These are phyloP conservation scores for Candida nonsorbophila DNA, from an alignment of 805 yeast species.

Conservation along the genomic window DNA sequence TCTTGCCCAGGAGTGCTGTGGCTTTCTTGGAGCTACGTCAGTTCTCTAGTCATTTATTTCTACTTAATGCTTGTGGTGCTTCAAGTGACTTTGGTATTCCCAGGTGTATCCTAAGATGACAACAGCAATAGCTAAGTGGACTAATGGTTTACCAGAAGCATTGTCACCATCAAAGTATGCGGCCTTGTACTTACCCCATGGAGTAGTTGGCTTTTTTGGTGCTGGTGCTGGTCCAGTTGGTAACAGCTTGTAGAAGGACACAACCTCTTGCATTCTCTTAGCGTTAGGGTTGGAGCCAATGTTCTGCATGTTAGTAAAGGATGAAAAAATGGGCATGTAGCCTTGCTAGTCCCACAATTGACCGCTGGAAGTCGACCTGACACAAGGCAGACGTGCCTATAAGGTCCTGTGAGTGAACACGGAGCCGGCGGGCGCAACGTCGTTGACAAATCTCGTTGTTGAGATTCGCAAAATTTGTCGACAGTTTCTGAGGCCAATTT, in stretches of 20 bases:
- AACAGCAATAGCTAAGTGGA: constrained; percentile 69
- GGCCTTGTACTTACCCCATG: constrained; percentile 75
- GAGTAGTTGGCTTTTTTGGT: constrained; percentile 58
- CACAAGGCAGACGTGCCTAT: no score
- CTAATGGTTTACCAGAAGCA: constrained; percentile 77
- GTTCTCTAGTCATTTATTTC: neutral
- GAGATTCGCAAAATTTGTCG: no score
- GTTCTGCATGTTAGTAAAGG: constrained; percentile 51
- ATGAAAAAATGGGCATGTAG: no score
- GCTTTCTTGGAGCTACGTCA: no score
- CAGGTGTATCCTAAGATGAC: constrained; percentile 78
- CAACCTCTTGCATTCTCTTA: constrained; percentile 92
- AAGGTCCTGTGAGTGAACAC: no score
- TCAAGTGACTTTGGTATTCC: constrained; percentile 88
- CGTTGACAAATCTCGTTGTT: no score
- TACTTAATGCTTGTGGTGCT: constrained; percentile 28
- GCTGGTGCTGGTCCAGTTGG: constrained; percentile 91
- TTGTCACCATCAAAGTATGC: constrained; percentile 81
- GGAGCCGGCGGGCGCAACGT: no score
- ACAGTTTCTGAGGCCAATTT: no score
- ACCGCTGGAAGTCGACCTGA: no score
- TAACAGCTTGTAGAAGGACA: constrained; percentile 88
- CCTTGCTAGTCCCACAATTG: no score
- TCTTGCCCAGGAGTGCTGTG: no score
- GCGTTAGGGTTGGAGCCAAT: constrained; percentile 95